Base-by-base conservation (phyloP, 148 eudicot species). In the Selenicereus undatus region DNA sequence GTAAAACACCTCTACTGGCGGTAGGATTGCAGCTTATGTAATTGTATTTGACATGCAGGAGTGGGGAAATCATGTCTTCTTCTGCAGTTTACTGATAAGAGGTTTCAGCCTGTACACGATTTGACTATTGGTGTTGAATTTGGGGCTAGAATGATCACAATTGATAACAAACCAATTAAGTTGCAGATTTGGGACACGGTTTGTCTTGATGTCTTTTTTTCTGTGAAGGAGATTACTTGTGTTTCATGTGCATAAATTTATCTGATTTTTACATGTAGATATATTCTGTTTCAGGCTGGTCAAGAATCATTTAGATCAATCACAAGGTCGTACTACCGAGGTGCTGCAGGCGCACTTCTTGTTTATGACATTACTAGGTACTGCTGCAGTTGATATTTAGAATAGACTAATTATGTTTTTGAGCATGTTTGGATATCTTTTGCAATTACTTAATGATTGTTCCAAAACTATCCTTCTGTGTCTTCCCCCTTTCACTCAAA, bases 51-150 rank as follows among this genome's bases (percentile, higher is more conserved):
- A 65, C 11, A n/a, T 80, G 76, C 87, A 87, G 89, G 89, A 76
- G 89, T 87, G 24, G 89, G 89, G 58, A 87, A 87, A 73, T 87
- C 89, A 80, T 87, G 89, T 82, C 85, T 87, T 35, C 85, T 87
- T 16, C 79, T 87, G 79, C 89, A 86, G 80, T 86, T 86, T 76
- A 86, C 89, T 10, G 89, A 86, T 66, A 86, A 86, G 85, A 84
- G 89, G 76, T 86, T 86, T 74, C 86, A 86, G 52, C 89, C 89
- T 26, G 89, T 86, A 78, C 89, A 86, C 80, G 87, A 87, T 77
- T 73, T 87, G 51, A 87, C 89, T 52, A 87, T 87, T 60, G 89
- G 89, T 82, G 89, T 87, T 50, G 89, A 87, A 71, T 87, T 87
- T 39, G 89, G 89, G 71, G 89, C 89, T 72, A 82, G 89, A 72